Base-by-base conservation (phyloP, 148 eudicot species). In the Agrostemma githago region DNA sequence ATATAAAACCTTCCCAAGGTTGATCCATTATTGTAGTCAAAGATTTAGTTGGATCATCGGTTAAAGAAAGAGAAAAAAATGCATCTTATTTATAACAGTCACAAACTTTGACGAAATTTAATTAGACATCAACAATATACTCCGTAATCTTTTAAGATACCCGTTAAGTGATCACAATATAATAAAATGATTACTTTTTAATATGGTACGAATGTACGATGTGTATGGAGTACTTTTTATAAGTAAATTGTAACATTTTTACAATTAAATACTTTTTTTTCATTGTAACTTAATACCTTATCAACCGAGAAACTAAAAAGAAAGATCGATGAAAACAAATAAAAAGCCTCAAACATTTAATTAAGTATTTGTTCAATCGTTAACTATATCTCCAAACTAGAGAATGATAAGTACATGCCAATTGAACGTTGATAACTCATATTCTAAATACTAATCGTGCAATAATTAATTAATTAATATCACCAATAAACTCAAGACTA, bases 1-100 rank as follows among this genome's bases (percentile, higher is more conserved):
- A 78, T 10, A 72, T 78, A 56, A 40, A 65, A 72, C 80, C 80
- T 78, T 78, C 76, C 80, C 72, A 72, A 72, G 76, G 65, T 78
- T 72, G 57, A 21, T 59, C 34, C 56, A 10, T 10, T 26, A 16
- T 14, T 6, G 41, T 20, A 15, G 72, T 72, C 80, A 78, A 78
- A 78, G 66, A 72, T 66, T 64, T 77, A 72, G 70, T 77, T 77
- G 38, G 40, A 65, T 78, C 76, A 56, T 71, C 38, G 46, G 46
- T 7, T 2, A 6, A 37, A 61, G 26, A 26, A 34, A 51, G 14
- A 6, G 51, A 4, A 3, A 48, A 6, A 48, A 48, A 3, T 2
- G 9, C 3, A 3, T 48, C 53, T 3, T 8, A 48, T 48, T 8
- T 48, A 7, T 48, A 5, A 5, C 8, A 0, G 9, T 6, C 3